A percentile compares a stretch with the other conserved stretches of the same genome.
These are phyloP conservation scores for Suillus luteus DNA, from an alignment of 768 basidiomycete genomes.

Conservation along the genomic window DNA sequence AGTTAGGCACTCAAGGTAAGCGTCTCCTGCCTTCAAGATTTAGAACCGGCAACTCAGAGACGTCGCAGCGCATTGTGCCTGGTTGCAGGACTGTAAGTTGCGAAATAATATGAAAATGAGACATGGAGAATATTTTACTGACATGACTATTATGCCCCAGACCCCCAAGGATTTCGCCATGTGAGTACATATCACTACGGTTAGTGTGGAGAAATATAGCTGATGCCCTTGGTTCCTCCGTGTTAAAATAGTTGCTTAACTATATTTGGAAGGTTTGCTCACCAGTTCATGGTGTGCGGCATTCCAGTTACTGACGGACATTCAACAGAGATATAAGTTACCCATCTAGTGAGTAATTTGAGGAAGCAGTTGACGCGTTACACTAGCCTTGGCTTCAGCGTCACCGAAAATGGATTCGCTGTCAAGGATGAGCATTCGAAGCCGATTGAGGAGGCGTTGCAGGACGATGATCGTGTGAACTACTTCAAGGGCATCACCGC, in stretches of 20 bases:
- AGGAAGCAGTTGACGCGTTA: neutral
- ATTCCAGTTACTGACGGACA: slow-evolving; percentile 7
- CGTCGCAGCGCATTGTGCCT: slow-evolving; percentile 56
- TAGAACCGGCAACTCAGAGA: slow-evolving; percentile 2
- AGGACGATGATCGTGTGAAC: slow-evolving; percentile 64
- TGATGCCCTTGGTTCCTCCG: slow-evolving; percentile 4
- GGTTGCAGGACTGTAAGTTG: slow-evolving; percentile 64
- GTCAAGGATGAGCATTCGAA: slow-evolving; percentile 62
- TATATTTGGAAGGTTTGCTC: slow-evolving; percentile 65
- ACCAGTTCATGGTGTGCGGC: neutral
- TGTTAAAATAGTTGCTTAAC: slow-evolving; percentile 50
- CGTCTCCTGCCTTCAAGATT: neutral
- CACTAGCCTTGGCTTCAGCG: slow-evolving; percentile 36
- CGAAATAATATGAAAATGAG: neutral
- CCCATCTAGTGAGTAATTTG: slow-evolving; percentile 52
- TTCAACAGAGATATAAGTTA: slow-evolving; percentile 42
- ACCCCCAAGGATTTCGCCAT: slow-evolving; percentile 67
- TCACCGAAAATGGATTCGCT: slow-evolving; percentile 77
- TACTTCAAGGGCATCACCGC: slow-evolving; percentile 64
- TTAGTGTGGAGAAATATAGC: neutral
- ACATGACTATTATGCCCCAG: slow-evolving; percentile 30
- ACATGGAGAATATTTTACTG: slow-evolving; percentile 4
- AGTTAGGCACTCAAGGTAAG: slow-evolving; percentile 63
- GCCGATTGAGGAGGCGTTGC: slow-evolving; percentile 52
- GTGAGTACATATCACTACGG: slow-evolving; percentile 32